These are phyloP conservation scores for Xylaria sp. DNA, from an alignment of 2,329 filamentous ascomycete species.

Conservation along the genomic window DNA sequence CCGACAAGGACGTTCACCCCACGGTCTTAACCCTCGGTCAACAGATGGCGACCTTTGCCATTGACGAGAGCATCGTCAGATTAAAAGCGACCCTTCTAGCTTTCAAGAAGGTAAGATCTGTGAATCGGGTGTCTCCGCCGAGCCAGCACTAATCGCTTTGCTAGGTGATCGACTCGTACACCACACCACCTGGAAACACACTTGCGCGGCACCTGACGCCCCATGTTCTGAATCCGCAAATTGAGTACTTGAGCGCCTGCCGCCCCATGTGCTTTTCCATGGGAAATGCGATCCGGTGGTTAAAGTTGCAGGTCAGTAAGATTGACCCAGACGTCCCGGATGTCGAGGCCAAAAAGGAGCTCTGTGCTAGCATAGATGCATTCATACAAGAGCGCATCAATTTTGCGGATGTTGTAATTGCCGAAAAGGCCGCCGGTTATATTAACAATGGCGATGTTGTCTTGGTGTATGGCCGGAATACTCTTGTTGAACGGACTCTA, in stretches of 20 bases:
- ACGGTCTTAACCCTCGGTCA: conserved; percentile 84
- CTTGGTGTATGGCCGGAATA: conserved; percentile 84
- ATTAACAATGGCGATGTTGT: conserved; percentile 82
- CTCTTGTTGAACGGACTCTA: conserved; percentile 83
- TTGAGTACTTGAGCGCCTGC: conserved; percentile 91
- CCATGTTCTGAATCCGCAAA: conserved; percentile 90
- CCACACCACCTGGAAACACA: conserved; percentile 81
- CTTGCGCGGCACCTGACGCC: conserved; percentile 90
- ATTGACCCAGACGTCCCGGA: conserved; percentile 88
- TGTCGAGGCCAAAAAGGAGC: conserved; percentile 75
- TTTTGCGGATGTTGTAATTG: conserved; percentile 85
- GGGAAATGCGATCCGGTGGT: conserved; percentile 93
- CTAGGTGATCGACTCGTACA: conserved; percentile 91
- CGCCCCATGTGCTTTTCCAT: conserved; percentile 96
- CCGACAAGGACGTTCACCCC: conserved; percentile 83
- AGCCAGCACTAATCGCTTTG: conserved; percentile 7
- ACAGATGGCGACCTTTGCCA: conserved; percentile 85
- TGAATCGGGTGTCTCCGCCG: neutral
- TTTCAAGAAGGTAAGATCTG: conserved; percentile 74
- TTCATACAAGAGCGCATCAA: conserved; percentile 92
- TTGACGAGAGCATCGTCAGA: conserved; percentile 88
- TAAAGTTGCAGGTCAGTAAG: conserved; percentile 91
- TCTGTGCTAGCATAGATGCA: conserved; percentile 81
- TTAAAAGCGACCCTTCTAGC: conserved; percentile 86
- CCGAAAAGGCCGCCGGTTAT: conserved; percentile 73